Conservation (phyloP, 2,329 filamentous ascomycete genomes). For the Paecilomyces fulvus region DNA sequence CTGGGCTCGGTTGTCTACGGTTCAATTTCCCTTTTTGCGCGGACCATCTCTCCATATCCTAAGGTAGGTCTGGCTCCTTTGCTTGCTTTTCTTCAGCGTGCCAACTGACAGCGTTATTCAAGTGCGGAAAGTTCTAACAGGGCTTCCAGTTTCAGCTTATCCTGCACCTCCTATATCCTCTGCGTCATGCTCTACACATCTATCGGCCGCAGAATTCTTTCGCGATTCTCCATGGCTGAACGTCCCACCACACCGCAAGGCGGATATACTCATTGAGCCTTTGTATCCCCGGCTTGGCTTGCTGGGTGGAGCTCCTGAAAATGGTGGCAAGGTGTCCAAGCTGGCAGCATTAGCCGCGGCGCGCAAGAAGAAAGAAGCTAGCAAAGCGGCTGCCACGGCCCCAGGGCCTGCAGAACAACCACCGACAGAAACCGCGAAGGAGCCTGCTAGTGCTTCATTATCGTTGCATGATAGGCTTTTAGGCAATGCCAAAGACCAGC, state of each 20-base stretch:
- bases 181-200: constrained; percentile 19
- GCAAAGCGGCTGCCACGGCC: constrained; percentile 36
- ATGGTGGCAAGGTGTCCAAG: constrained; percentile 70
- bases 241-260: constrained; percentile 56
- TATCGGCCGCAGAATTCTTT: constrained; percentile 58
- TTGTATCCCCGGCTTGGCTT: constrained; percentile 56
- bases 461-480: constrained; percentile 33
- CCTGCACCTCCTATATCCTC: constrained; percentile 16
- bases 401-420: constrained; percentile 5
- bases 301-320: constrained; percentile 63
- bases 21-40: neutral
- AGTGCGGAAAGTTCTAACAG: constrained; percentile 31
- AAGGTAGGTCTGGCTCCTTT: constrained; percentile 10
- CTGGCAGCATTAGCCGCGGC: constrained; percentile 82
- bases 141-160: constrained; percentile 23
- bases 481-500: constrained; percentile 19
- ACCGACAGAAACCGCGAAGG: constrained; percentile 6
- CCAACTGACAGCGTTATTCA: constrained; percentile 24
- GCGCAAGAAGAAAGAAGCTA: constrained; percentile 71
- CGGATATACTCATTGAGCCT: constrained; percentile 55
- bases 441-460: constrained; percentile 17
- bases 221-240: constrained; percentile 77
- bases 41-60: neutral
- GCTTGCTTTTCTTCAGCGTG: constrained; percentile 8
- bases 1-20: constrained; percentile 18